A percentile compares a stretch with the other conserved stretches of the same genome.
These are phyloP conservation scores for Penicillium subrubescens DNA, from an alignment of 495 filamentous ascomycete genomes.

Conservation along the genomic window DNA sequence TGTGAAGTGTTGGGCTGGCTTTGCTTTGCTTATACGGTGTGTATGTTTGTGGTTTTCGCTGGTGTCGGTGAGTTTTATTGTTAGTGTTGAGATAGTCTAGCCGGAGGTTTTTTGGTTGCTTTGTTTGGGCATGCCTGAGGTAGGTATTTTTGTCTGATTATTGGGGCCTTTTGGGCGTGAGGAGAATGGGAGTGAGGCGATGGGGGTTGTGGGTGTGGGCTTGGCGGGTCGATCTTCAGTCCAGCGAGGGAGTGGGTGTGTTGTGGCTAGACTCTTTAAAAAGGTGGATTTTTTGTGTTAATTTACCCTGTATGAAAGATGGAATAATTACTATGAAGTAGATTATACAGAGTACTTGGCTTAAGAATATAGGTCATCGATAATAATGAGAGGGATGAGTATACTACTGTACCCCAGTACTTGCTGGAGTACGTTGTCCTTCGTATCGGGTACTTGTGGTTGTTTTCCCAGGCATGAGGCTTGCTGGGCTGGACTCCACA, in stretches of 20 bases:
- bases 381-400: background rate
- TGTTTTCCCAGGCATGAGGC: background rate
- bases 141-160: conserved; percentile 10
- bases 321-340: background rate
- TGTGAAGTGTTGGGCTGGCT: background rate
- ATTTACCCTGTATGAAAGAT: background rate
- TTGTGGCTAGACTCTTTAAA: background rate
- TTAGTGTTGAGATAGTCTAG: background rate
- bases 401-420: too few species aligned
- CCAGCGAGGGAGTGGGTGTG: conserved; percentile 4
- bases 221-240: conserved; percentile 15
- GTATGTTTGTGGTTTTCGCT: background rate
- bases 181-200: conserved; percentile 26
- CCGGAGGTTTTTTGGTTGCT: conserved; percentile 13
- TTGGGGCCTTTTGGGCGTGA: conserved; percentile 2
- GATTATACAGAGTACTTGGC: background rate
- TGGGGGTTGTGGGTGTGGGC: conserved; percentile 4
- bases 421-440: conserved; percentile 1
- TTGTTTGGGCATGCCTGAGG: conserved; percentile 4
- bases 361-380: background rate
- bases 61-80: background rate
- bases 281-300: background rate
- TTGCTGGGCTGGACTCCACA: background rate
- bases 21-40: background rate
- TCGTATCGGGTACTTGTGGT: background rate